phyloP scores from a whole-genome alignment of 345 rosid species.

The Hibiscus tridactylites region DNA sequence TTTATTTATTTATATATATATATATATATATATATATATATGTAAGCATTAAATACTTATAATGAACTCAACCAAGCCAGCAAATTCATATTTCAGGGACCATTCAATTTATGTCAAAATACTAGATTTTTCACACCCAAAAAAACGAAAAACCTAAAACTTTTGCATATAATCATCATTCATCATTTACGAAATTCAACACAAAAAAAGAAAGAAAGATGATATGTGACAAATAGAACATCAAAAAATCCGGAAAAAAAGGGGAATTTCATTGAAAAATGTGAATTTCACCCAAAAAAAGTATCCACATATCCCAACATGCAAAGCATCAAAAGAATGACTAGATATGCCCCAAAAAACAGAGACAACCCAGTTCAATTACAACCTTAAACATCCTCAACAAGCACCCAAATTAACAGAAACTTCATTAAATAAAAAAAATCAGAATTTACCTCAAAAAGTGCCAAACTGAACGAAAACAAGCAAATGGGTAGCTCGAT shows the following conservation, averaged over 20 bases:
- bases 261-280: neutral
- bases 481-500: constrained; percentile 9
- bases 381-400: constrained; percentile 7
- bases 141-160: neutral
- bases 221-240: constrained; percentile 1
- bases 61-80: neutral
- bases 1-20: no score
- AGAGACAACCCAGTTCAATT: constrained; percentile 16
- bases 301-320: neutral
- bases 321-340: constrained; percentile 13
- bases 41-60: neutral
- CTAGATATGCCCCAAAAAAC: neutral
- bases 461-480: constrained; percentile 6
- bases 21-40: no score
- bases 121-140: neutral
- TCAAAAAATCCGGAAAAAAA: neutral
- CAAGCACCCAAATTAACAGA: constrained; percentile 10
- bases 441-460: constrained; percentile 14
- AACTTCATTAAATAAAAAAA: neutral
- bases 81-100: neutral
- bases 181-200: neutral
- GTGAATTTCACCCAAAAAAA: neutral
- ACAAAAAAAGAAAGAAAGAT: neutral
- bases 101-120: neutral
- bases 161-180: neutral